Evolutionary conservation across 2,329 filamentous ascomycete species (phyloP), one percentile per base, ranked within the genome.

Genomic region (Penicillium sp.): DNA sequence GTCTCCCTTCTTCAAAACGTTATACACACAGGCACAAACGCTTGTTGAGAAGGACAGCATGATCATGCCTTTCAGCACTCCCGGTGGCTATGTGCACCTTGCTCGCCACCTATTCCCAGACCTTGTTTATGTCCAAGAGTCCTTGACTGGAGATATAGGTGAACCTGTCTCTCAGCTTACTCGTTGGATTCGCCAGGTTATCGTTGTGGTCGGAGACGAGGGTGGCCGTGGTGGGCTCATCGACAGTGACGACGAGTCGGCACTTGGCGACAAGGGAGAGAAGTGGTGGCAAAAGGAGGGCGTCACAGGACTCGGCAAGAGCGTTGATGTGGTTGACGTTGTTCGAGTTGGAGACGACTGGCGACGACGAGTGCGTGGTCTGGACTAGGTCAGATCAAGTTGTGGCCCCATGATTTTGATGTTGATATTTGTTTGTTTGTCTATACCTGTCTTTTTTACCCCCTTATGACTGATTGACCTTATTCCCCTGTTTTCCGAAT

Each of bases 261-360:
- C 68, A 12, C 64, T 75, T 51, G 73, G 63, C 2, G 72, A 71
- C 26, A 69, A 70, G 35, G 68, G 67, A 26, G 75, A 77, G 53
- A 72, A 67, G 54, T 78, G 73, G 75, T 91, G 86, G 58, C 88
- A 88, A 73, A 84, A 83, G 51, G 85, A 91, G 54, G 88, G 91
- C 42, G 84, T 90, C 56, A 91, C 95, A 25, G 92, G 93, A 2
- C 80, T 92, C 55, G 93, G 93, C 16, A 88, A 94, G 69, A 90
- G 91, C 4, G 87, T 97, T 28, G 86, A 96, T 37, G 86, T 97
- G 17, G 91, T 97, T 3, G 93, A 97, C 72, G 88, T 87, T 31
- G 80, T 87, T 61, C 82, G 90, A 47, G 83, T 96, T 17, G 87
- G 88, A 49, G 92, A 97, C 65, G 93, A 97, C 74, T 97, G 91